Evolutionary conservation across 495 filamentous ascomycete species (phyloP).

Genomic region (Podospora australis): DNA sequence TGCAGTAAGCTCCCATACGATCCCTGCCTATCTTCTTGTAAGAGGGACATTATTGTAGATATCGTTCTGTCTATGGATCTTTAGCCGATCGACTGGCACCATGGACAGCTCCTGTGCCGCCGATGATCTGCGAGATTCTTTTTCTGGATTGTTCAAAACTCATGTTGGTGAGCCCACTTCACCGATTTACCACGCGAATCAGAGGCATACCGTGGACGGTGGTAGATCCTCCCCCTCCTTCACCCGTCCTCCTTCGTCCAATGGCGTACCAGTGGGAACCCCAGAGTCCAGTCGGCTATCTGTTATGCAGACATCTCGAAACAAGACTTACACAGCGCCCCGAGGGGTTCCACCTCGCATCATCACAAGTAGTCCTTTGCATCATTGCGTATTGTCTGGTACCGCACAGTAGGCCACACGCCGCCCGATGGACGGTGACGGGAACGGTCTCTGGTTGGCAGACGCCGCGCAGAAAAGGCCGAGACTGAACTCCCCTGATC

Average conservation of each 20-base stretch:
- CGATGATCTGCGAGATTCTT: background rate
- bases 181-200: background rate
- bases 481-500: background rate
- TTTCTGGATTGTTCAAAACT: background rate
- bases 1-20: too few relatives aligned
- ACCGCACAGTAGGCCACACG: background rate
- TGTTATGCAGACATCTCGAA: conserved; percentile 8
- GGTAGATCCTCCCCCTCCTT: too few relatives aligned
- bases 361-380: conserved; percentile 8
- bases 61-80: too few relatives aligned
- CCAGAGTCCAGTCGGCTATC: conserved; percentile 11
- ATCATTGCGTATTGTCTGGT: conserved; percentile 16
- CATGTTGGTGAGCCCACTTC: background rate
- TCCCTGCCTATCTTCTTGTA: too few relatives aligned
- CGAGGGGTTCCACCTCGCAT: conserved; percentile 1
- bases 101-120: background rate
- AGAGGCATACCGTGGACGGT: conserved; percentile 2
- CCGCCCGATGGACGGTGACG: background rate
- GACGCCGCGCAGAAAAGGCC: background rate
- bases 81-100: background rate
- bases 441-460: conserved; percentile 5
- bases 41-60: too few relatives aligned
- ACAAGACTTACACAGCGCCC: conserved; percentile 12
- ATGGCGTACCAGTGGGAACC: conserved; percentile 7
- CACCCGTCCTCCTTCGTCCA: too few relatives aligned